Base-by-base conservation (phyloP, 306 rosid genomes). In the Vicia villosa region DNA sequence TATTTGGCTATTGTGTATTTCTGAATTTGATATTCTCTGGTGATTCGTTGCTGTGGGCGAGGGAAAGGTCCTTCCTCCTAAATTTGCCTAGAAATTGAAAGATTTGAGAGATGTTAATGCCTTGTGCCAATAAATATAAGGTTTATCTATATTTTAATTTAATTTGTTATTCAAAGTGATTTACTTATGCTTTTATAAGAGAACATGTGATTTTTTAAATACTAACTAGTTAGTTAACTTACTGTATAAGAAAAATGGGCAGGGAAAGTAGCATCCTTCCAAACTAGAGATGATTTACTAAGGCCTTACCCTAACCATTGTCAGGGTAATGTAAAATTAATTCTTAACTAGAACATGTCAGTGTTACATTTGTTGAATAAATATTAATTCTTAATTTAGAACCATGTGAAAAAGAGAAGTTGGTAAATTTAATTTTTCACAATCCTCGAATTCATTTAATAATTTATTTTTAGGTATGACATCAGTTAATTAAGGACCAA, bases 1-100 rank as follows among this genome's bases (percentile, higher is more conserved):
- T 63, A 0, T 55, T 45, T 43, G 42, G 67, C 20, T 24, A 8
- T 21, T 52, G 37, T 19, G 50, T 47, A 15, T 36, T 45, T 77
- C 58, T 45, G 38, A 57, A 47, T 68, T 50, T 69, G 43, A 69
- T 76, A 47, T 40, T 49, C 40, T 32, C 10, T 41, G 17, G 34
- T 30, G 34, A 30, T 30, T 5, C 34, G 5, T 30, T 30, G 34
- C 34, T 30, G 34, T 30, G 34, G 34, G 7, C 6, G 7, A 0
- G 34, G 34, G 34, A 6, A 30, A 30, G 34, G 34, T 30, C 7
- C 34, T 30, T 30, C 34, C 34, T 30, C 34, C 34, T 30, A 30
- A 4, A 30, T 30, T 30, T 30, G 6, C 34, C 34, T 30, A 30
- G 34, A 30, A 30, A 30, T 30, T 5, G 34, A 30, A 30, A 4